Base-by-base conservation (phyloP, 805 yeast species). In the Metschnikowia baotianmanensis region DNA sequence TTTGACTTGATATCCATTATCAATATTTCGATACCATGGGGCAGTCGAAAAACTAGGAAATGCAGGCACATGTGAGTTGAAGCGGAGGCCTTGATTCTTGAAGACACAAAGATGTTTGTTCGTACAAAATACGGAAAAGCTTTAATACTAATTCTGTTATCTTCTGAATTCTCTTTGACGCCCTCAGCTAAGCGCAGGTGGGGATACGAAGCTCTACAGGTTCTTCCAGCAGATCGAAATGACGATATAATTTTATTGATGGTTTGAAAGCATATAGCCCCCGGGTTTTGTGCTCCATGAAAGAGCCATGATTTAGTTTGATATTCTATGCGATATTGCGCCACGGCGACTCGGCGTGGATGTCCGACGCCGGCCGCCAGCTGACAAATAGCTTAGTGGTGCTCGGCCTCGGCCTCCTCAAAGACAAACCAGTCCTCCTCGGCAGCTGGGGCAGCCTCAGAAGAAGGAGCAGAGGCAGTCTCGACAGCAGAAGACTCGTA, bases 371-470 rank as follows among this genome's bases (percentile, higher is more conserved):
- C 28, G 13, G 28, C 28, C 12, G 13, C 20, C 21, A 15, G 12
- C 16, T 19, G 12, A 17, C 19, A 21, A 16, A 21, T n/a, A 25
- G 20, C 23, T 34, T 38, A 40, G 61, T 77, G 80, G 61, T 77
- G 80, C 58, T 73, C 77, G 45, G 76, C 82, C 55, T 76, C 83
- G 50, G 71, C 73, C 64, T 82, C 87, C 65, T 82, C 87, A 57
- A 83, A 77, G 47, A 84, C 90, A 56, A 84, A 80, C 90, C 90
- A 84, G 68, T 83, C 89, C 59, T 80, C 86, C 56, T 77, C 82
- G 37, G 57, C 60, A 51, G 77, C 70, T 46, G 77, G 55, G 15
- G 61, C 72, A 43, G 72, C 74, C 39, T 49, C 50, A 19, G 62
- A 35, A 29, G 65, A 37, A 26, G 59, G 55, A 38, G 55, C 50